Evolutionary conservation across 495 filamentous ascomycete genomes (phyloP), one percentile per base, ranked within the genome.

Genomic region (Alectoria sarmentosa): DNA sequence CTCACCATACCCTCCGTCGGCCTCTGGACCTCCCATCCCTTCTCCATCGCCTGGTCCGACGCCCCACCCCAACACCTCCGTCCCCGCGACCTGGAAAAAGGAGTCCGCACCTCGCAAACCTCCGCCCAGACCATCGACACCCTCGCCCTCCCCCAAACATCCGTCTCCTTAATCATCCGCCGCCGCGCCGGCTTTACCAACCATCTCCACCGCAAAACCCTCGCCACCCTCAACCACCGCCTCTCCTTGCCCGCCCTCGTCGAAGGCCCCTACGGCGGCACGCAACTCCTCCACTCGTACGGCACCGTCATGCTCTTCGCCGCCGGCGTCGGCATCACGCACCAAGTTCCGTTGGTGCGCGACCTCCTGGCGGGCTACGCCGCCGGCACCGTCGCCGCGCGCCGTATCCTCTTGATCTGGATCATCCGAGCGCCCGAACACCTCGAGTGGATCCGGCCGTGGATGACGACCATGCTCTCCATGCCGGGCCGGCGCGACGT

Each of bases 301-400:
- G 92, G 94, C 55, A 91, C 92, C 48, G 85, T 86, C 46, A 82
- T 98, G 63, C 86, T 98, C 66, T 90, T 97, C 70, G 91, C 92
- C 55, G 94, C 91, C 65, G 90, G 93, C 62, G 88, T 92, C 15
- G 94, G 94, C 61, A 97, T 98, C 76, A 96, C 94, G 0, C 92
- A 97, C 73, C 90, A 94, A 73, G 84, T 98, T 30, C 89, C 90
- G n/a, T 92, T 91, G 71, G 79, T 96, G 41, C 88, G 86, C 37
- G 88, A 91, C 58, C 80, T 98, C 13, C 83, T 97, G 62, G 76
- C 85, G 30, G 88, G 86, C 17, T 90, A 85, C 76, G 83, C 84
- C 63, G 81, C 88, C 9, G 84, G 87, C 60, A 91, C 84, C 21
- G 84, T 88, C 42, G 92, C 92, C 4, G 90, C 90, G 8, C 88